These are phyloP conservation scores for Juglanconis sp. DNA, from an alignment of 2,329 filamentous ascomycete species.

Conservation along the genomic window DNA sequence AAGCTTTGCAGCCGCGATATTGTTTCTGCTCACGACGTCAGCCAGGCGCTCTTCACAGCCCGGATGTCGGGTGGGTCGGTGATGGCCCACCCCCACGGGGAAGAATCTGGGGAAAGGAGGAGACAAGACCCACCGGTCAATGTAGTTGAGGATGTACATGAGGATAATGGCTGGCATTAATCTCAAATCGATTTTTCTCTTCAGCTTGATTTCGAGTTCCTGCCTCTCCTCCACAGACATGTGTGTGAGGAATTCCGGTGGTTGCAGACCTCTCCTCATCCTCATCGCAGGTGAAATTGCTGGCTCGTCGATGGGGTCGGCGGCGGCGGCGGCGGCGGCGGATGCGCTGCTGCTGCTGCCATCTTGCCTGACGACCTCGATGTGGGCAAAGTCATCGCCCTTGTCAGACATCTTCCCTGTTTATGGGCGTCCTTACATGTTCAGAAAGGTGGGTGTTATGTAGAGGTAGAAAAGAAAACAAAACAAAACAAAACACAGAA, in stretches of 20 bases:
- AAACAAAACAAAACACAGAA: no score
- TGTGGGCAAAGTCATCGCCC: background rate
- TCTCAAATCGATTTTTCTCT: conserved; percentile 59
- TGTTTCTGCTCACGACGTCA: conserved; percentile 28
- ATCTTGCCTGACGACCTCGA: background rate
- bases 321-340: background rate
- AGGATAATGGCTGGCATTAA: conserved; percentile 60
- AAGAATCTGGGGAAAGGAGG: background rate
- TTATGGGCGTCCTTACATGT: background rate
- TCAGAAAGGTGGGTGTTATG: no score
- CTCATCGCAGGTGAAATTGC: background rate
- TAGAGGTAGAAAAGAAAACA: no score
- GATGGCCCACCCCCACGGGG: background rate
- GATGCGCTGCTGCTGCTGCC: background rate
- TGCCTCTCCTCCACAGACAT: conserved; percentile 45
- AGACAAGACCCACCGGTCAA: conserved; percentile 37
- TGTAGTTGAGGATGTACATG: conserved; percentile 60
- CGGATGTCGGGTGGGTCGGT: background rate
- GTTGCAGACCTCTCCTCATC: conserved; percentile 18
- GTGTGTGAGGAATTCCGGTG: conserved; percentile 31
- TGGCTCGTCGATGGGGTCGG: background rate
- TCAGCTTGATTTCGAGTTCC: conserved; percentile 49
- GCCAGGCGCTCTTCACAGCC: background rate
- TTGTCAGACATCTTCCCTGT: background rate
- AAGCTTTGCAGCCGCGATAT: conserved; percentile 40